These are phyloP conservation scores for Aspergillus sp. DNA, from an alignment of 2,329 filamentous ascomycete species.

Conservation along the genomic window DNA sequence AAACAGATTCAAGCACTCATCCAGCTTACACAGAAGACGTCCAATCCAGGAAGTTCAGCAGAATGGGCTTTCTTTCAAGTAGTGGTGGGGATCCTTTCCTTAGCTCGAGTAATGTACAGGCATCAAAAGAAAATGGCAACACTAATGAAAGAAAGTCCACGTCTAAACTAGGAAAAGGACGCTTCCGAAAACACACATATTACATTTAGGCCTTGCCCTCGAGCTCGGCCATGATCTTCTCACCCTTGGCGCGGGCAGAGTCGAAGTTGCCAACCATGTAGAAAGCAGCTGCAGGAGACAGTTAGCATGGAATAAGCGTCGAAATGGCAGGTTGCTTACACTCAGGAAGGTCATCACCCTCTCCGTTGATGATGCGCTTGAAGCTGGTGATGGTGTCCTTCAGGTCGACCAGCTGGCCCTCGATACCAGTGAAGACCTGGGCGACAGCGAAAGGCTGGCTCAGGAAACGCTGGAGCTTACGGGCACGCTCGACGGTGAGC, in stretches of 20 bases:
- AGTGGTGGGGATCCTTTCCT: slow-evolving; percentile 16
- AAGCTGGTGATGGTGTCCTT: slow-evolving; percentile 98
- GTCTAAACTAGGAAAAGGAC: slow-evolving; percentile 21
- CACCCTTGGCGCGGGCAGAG: slow-evolving; percentile 88
- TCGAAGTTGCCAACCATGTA: slow-evolving; percentile 98
- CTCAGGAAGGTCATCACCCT: slow-evolving; percentile 93
- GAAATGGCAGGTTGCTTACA: slow-evolving; percentile 43
- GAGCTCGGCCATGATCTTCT: slow-evolving; percentile 98
- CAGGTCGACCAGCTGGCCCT: slow-evolving; percentile 92
- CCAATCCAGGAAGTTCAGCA: too few species aligned
- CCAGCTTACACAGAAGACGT: too few species aligned
- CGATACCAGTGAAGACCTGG: slow-evolving; percentile 65
- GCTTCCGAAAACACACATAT: slow-evolving; percentile 31
- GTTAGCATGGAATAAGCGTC: slow-evolving; percentile 3
- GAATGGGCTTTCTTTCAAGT: slow-evolving; percentile 14
- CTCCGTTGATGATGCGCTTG: slow-evolving; percentile 92
- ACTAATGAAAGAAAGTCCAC: slow-evolving; percentile 24
- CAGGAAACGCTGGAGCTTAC: slow-evolving; percentile 99
- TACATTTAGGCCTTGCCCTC: slow-evolving; percentile 49
- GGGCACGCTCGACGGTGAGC: slow-evolving; percentile 99
- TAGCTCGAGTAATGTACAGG: slow-evolving; percentile 34
- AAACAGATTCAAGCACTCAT: too few species aligned
- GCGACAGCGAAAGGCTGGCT: slow-evolving; percentile 94
- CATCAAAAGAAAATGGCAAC: slow-evolving; percentile 28
- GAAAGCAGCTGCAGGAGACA: slow-evolving; percentile 52